Evolutionary conservation across 257 asterid species (phyloP).

Genomic region (Forsythia suspensa): DNA sequence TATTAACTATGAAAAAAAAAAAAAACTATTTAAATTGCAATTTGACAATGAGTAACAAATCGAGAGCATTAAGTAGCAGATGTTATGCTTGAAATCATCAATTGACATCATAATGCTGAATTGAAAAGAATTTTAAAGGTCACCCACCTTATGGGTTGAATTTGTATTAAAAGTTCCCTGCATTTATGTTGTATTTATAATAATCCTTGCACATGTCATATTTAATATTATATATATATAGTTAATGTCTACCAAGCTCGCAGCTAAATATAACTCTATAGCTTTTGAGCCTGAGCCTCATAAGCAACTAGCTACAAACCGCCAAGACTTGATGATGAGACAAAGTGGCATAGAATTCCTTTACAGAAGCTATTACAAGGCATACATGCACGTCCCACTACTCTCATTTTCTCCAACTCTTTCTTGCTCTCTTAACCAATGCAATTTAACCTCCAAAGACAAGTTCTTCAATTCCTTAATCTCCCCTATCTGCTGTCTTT

Average conservation of each 20-base stretch:
- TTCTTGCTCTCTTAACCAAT: background rate
- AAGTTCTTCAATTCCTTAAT: background rate
- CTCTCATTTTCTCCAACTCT: background rate
- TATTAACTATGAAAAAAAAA: background rate
- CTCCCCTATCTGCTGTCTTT: background rate
- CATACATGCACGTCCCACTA: background rate
- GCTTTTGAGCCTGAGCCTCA: too few relatives aligned
- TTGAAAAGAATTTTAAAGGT: background rate
- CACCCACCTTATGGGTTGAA: background rate
- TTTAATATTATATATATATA: too few relatives aligned
- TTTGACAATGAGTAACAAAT: background rate
- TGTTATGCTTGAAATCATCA: background rate
- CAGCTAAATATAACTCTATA: background rate
- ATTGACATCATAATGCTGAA: background rate
- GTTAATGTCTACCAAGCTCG: background rate
- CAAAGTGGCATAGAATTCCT: background rate
- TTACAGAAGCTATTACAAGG: background rate
- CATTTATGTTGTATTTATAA: background rate
- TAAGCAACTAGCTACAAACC: too few relatives aligned
- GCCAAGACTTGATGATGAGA: background rate
- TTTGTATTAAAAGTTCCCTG: background rate
- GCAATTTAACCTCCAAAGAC: background rate
- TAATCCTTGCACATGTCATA: background rate
- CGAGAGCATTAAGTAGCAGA: background rate
- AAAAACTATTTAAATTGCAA: background rate